These are phyloP conservation scores for Calophaca sinica DNA, from an alignment of 306 rosid species.

Conservation along the genomic window DNA sequence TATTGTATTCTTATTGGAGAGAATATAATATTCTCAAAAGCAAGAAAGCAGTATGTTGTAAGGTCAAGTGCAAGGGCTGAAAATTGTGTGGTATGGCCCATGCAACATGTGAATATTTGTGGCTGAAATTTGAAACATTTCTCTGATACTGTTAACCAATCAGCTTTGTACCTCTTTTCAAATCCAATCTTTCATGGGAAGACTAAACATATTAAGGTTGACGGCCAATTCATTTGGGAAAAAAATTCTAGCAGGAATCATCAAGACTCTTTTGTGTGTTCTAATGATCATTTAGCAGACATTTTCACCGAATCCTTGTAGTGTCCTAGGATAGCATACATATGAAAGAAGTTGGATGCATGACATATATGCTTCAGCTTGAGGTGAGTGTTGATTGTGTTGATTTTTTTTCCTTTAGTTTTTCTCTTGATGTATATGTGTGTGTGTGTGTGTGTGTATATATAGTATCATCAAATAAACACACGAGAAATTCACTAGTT, in stretches of 20 bases:
- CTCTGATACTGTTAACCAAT: not conserved
- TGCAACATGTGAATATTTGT: not conserved
- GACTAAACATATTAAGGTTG: not conserved
- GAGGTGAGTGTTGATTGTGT: slow-evolving; percentile 7
- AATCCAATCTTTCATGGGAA: not conserved
- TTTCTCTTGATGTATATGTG: not conserved
- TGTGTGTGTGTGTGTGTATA: too few species aligned
- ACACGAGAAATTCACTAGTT: not conserved
- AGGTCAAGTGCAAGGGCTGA: not conserved
- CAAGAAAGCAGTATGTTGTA: not conserved
- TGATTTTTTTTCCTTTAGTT: not conserved
- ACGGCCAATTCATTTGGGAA: not conserved
- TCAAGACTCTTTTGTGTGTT: not conserved
- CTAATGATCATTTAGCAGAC: not conserved
- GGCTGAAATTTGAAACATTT: not conserved
- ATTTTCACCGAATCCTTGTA: slow-evolving; percentile 8
- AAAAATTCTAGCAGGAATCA: not conserved
- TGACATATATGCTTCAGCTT: not conserved
- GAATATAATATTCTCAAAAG: too few species aligned
- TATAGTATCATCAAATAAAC: not conserved
- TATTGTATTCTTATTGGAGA: not conserved
- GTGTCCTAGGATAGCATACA: not conserved
- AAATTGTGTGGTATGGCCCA: not conserved
- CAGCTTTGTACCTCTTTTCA: not conserved
- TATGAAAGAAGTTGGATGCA: not conserved